Evolutionary conservation across 2,329 filamentous ascomycete species (phyloP).

Genomic region (Westerdykella aurantiaca): DNA sequence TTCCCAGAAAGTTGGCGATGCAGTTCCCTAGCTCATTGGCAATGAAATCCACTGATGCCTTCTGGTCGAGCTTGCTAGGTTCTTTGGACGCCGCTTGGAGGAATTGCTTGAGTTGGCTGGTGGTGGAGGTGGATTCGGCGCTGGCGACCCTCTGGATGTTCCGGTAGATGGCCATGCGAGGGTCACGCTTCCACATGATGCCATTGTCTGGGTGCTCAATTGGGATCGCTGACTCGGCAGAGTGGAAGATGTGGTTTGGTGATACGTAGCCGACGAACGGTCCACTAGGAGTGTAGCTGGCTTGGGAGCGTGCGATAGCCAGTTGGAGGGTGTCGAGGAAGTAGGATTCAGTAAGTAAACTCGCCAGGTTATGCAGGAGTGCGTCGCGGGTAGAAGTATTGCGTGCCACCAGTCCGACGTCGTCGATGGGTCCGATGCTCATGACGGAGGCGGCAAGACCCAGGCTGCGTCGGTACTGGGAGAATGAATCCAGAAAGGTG

Average conservation of each 20-base stretch:
- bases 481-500: slow-evolving; percentile 9
- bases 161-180: slow-evolving; percentile 4
- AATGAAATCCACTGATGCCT: slow-evolving; percentile 1
- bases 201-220: slow-evolving; percentile 1
- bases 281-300: background rate
- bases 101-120: background rate
- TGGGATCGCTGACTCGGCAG: slow-evolving; percentile 1
- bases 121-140: background rate
- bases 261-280: background rate
- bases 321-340: slow-evolving; percentile 3
- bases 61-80: slow-evolving; percentile 1
- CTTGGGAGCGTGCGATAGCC: slow-evolving; percentile 1
- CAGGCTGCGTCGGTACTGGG: slow-evolving; percentile 1
- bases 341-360: slow-evolving; percentile 1
- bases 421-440: slow-evolving; percentile 4
- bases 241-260: slow-evolving; percentile 3
- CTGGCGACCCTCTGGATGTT: background rate
- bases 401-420: slow-evolving; percentile 1
- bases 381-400: background rate
- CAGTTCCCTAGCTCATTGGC: slow-evolving; percentile 1
- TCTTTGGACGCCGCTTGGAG: background rate
- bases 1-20: no score
- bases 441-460: slow-evolving; percentile 2
- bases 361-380: slow-evolving; percentile 1
- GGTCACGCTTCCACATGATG: slow-evolving; percentile 5